Evolutionary conservation across 2,329 filamentous ascomycete genomes (phyloP).

Genomic region (Scopulariopsis brevicaulis): DNA sequence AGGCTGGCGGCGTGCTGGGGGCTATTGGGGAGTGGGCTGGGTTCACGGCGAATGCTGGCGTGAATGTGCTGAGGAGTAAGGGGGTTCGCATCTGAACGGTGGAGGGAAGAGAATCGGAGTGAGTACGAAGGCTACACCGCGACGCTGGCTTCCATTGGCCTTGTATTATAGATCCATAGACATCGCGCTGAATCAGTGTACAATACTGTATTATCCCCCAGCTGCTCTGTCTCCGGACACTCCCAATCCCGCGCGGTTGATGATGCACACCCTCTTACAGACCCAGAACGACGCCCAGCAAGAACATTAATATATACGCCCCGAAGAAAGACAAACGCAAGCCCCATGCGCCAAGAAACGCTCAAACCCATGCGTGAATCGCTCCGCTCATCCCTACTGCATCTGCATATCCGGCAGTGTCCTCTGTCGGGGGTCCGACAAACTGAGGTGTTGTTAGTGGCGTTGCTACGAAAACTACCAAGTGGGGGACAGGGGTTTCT

Average conservation of each 20-base stretch:
- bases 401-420: conserved; percentile 12
- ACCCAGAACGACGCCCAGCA: not conserved
- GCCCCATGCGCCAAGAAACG: not conserved
- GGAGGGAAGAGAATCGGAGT: not conserved
- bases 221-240: not conserved
- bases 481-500: conserved; percentile 9
- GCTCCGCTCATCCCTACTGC: conserved; percentile 16
- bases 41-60: conserved; percentile 63
- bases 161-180: conserved; percentile 1
- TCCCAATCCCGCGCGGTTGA: not conserved
- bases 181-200: not conserved
- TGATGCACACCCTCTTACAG: not conserved
- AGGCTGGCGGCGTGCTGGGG: conserved; percentile 48
- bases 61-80: conserved; percentile 82
- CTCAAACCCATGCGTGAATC: not conserved
- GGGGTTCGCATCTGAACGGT: conserved; percentile 55
- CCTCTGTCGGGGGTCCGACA: conserved; percentile 48
- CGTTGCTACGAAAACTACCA: not conserved
- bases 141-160: not conserved
- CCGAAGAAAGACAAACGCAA: not conserved
- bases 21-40: conserved; percentile 67
- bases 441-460: conserved; percentile 19
- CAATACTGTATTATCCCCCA: not conserved
- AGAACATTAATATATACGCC: not conserved
- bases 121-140: not conserved